Base-by-base conservation (phyloP, 2,329 filamentous ascomycete species). In the Colletotrichum navitas region DNA sequence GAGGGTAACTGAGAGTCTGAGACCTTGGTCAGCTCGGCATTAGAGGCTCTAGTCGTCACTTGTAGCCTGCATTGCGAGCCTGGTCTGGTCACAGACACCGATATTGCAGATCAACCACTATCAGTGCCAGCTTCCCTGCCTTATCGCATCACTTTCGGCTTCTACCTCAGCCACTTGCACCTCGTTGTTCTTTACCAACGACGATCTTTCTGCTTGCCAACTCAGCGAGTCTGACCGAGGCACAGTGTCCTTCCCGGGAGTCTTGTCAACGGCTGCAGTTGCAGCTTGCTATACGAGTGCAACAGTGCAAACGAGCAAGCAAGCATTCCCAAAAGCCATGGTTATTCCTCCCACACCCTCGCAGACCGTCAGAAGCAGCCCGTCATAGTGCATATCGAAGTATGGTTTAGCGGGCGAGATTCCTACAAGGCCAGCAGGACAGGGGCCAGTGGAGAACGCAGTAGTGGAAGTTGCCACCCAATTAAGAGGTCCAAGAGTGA, bases 391-490 rank as follows among this genome's bases (percentile, higher is more conserved):
- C 62, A 66, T 71, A 61, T 39, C 36, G 59, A 32, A 39, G 60
- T 52, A 55, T 64, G 29, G 49, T 51, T 62, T 43, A 71, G 67
- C 45, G 61, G 61, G 29, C 43, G 34, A 66, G 66, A 71, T 62
- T 71, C 60, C 64, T 59, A 68, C 65, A 63, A 71, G 69, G 59
- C 51, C 34, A 63, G 43, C 58, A 58, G 43, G 68, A 59, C 68
- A 70, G 66, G 66, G 59, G 64, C 58, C 43, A 56, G 54, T 43
- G 52, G 64, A 49, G 18, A 39, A 62, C 68, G 58, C 59, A 62
- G 36, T 66, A 66, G 70, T 66, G 61, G 55, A 56, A 47, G 70
- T 71, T 51, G 70, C 66, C 70, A 71, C 66, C 66, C 70, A 72
- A 71, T 71, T 62, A 66, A 72, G 39, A 63, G 60, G 47, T 47